Conservation (phyloP, 73 alveolate genomes). For the Tetrahymena elliotti region DNA sequence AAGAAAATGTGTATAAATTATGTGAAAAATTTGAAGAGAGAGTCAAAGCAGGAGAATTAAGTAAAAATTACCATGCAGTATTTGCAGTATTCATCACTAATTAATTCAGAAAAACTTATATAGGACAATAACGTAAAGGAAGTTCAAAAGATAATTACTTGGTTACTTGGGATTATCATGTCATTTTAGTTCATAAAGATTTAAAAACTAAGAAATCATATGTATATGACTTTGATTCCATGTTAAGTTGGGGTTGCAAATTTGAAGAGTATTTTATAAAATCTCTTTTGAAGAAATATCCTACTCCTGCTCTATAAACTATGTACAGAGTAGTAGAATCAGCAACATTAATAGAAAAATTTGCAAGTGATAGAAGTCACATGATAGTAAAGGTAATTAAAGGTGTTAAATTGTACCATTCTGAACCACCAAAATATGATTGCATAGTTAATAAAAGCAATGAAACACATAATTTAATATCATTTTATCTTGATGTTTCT, state of each 20-base stretch:
- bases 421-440: not conserved
- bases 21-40: not conserved
- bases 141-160: not conserved
- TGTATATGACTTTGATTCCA: not conserved
- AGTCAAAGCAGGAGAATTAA: not conserved
- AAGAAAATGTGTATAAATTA: not conserved
- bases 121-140: not conserved
- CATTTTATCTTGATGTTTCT: not conserved
- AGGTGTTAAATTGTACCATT: not conserved
- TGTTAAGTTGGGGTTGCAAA: not conserved
- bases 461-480: not conserved
- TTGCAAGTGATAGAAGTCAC: not conserved
- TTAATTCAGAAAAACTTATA: not conserved
- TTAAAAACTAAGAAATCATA: not conserved
- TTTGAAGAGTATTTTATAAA: not conserved
- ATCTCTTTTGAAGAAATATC: not conserved
- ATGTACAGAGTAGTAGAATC: not conserved
- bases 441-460: not conserved
- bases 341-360: not conserved
- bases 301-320: not conserved
- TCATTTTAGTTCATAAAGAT: not conserved
- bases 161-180: not conserved
- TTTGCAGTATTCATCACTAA: not conserved
- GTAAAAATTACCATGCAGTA: not conserved
- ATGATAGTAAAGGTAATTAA: not conserved